Evolutionary conservation across 1,139 yeast genomes (phyloP).

Genomic region (Hyphopichia wangnamkhiaoensis): DNA sequence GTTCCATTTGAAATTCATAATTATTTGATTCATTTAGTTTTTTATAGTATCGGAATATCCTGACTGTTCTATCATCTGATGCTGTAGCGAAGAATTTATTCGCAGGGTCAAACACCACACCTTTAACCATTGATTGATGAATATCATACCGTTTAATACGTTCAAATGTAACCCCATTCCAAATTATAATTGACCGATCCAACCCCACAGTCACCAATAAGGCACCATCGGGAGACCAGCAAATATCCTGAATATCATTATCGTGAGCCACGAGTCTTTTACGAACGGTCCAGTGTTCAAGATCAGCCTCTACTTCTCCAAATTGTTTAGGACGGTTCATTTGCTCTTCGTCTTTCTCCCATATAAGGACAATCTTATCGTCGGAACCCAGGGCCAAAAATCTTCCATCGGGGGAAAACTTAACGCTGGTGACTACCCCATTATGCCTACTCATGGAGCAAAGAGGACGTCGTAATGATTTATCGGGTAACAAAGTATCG

Average conservation of each 20-base stretch:
- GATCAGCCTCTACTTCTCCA: conserved; percentile 59
- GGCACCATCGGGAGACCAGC: conserved; percentile 96
- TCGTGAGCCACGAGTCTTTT: conserved; percentile 94
- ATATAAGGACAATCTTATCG: conserved; percentile 84
- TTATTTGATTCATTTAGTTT: conserved; percentile 61
- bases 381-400: conserved; percentile 94
- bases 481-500: conserved; percentile 25
- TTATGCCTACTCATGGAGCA: conserved; percentile 84
- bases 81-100: conserved; percentile 96
- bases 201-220: conserved; percentile 90
- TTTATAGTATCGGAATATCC: conserved; percentile 82
- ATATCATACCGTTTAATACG: conserved; percentile 84
- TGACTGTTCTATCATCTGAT: conserved; percentile 89
- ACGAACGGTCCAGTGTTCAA: conserved; percentile 92
- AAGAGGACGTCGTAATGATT: conserved; percentile 54
- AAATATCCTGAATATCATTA: conserved; percentile 94
- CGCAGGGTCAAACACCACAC: conserved; percentile 96
- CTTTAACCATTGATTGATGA: conserved; percentile 94
- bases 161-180: conserved; percentile 94
- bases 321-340: conserved; percentile 43
- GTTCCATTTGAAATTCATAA: conserved; percentile 83
- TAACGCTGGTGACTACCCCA: conserved; percentile 92
- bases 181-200: conserved; percentile 86
- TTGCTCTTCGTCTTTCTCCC: conserved; percentile 83
- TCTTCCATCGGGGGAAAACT: conserved; percentile 89